Base-by-base conservation (phyloP, 2,329 filamentous ascomycete species). In the Colletotrichum tropicicola region DNA sequence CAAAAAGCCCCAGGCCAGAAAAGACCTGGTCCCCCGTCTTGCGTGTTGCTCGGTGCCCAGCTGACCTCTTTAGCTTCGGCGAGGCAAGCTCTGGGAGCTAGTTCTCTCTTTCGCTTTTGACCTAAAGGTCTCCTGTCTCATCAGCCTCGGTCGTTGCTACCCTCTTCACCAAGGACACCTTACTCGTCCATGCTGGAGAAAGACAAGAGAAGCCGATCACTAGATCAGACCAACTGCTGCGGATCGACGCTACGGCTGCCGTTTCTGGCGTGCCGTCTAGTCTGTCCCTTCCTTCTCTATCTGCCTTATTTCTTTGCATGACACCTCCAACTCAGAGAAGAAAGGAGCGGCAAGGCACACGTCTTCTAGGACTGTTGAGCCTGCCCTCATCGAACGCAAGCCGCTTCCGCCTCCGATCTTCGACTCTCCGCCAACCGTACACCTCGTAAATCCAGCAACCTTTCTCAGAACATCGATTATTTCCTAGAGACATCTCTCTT, bases 201-300 rank as follows among this genome's bases (percentile, higher is more conserved):
- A 61, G 19, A 17, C 44, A 55, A 44, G 25, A 51, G 37, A 32
- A 43, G 12, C 44, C 35, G 51, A 45, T 47, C 35, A 65, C 27
- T 55, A 21, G 41, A 30, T 32, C 32, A 17, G 30, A 55, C 27
- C 30, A 15, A 19, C 37, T 49, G 28, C 23, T 30, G 28, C 21
- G 35, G 62, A 65, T 62, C 62, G 57, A 65, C 57, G 62, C 57
- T 62, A 65, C 57, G n/a, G 37, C 37, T 65, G 23, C 62, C 58
- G 28, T 19, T 62, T 62, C 23, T 62, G 44, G 44, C 47, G n/a
- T 25, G n/a, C 15, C 12, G 19, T 37, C 27, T 9, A 27, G 19
- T 54, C 57, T 45, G 48, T 54, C 56, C 48, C 21, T 53, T 43
- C 48, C 35, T 45, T 15, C 43, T 61, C 19, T 37, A 6, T 30